Evolutionary conservation across 257 asterid genomes (phyloP).

Genomic region (Cruciata laevipes): DNA sequence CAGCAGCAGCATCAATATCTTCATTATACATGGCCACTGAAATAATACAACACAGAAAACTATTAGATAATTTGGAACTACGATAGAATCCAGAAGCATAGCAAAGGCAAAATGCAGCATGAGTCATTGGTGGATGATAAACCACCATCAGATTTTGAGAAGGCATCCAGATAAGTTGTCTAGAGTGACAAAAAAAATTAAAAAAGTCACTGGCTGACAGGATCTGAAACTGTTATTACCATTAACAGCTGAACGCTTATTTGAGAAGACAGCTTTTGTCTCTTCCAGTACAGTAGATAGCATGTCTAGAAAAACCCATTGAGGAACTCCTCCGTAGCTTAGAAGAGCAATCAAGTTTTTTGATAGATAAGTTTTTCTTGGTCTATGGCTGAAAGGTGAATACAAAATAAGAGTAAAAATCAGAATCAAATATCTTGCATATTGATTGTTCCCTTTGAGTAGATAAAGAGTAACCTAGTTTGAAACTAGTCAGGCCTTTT

Average conservation of each 20-base stretch:
- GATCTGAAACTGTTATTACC: slow-evolving; percentile 30
- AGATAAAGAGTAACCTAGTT: not conserved
- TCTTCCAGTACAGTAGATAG: slow-evolving; percentile 47
- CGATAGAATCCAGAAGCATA: not conserved
- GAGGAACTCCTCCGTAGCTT: slow-evolving; percentile 67
- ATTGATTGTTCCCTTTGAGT: not conserved
- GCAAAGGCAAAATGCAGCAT: not conserved
- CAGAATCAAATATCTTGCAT: not conserved
- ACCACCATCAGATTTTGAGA: not conserved
- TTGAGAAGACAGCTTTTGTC: slow-evolving; percentile 37
- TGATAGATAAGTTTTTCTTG: slow-evolving; percentile 46
- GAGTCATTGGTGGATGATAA: not conserved
- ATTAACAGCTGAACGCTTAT: slow-evolving; percentile 57
- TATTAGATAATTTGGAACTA: not conserved
- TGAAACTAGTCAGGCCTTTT: not conserved
- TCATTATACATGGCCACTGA: slow-evolving; percentile 54
- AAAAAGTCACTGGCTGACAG: not conserved
- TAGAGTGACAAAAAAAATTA: not conserved
- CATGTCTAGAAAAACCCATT: slow-evolving; percentile 44
- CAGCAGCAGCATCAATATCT: slow-evolving; percentile 34
- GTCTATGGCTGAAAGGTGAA: slow-evolving; percentile 44
- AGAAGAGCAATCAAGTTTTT: slow-evolving; percentile 63
- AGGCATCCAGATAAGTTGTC: not conserved
- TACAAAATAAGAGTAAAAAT: not conserved
- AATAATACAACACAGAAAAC: not conserved